These are phyloP conservation scores for Beta corolliflora DNA, from an alignment of 179 eudicot genomes.

Conservation along the genomic window DNA sequence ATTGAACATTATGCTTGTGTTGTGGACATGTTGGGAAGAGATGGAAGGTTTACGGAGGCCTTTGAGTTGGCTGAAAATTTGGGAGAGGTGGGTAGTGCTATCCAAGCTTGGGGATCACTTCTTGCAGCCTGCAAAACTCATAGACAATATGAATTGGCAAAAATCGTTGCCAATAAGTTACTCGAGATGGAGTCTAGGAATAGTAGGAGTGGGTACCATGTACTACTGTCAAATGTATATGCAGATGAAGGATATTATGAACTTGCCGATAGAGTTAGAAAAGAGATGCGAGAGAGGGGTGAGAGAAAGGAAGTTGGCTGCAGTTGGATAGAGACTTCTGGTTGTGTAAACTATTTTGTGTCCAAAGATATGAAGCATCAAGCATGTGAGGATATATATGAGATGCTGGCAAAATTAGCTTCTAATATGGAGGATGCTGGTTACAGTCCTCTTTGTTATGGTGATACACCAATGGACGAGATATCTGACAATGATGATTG, in stretches of 20 bases:
- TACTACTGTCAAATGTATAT: constrained; percentile 57
- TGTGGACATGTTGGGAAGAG: constrained; percentile 73
- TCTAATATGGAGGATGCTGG: constrained; percentile 46
- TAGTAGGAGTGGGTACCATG: constrained; percentile 52
- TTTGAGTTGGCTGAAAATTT: constrained; percentile 49
- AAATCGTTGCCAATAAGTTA: constrained; percentile 52
- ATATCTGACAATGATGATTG: constrained; percentile 18
- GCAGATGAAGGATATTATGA: constrained; percentile 76
- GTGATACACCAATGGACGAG: constrained; percentile 18
- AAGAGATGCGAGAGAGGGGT: constrained; percentile 52
- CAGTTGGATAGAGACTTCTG: constrained; percentile 69
- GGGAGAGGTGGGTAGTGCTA: constrained; percentile 45
- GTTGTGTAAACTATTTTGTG: constrained; percentile 42
- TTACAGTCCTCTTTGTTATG: constrained; percentile 21
- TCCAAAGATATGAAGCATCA: constrained; percentile 55
- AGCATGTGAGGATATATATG: constrained; percentile 38
- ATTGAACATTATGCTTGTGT: constrained; percentile 67
- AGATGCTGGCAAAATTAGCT: constrained; percentile 41
- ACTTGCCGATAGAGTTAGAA: constrained; percentile 49
- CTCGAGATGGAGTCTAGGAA: constrained; percentile 42
- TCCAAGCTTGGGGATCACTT: constrained; percentile 76
- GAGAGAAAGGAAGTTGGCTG: constrained; percentile 57
- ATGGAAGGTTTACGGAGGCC: constrained; percentile 62
- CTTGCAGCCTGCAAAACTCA: constrained; percentile 61
- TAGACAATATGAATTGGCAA: constrained; percentile 56